Percentiles rank a stretch among this genome's conserved stretches.
phyloP scores from a whole-genome alignment of 2,329 filamentous ascomycete genomes.

The Fusarium coffeatum region DNA sequence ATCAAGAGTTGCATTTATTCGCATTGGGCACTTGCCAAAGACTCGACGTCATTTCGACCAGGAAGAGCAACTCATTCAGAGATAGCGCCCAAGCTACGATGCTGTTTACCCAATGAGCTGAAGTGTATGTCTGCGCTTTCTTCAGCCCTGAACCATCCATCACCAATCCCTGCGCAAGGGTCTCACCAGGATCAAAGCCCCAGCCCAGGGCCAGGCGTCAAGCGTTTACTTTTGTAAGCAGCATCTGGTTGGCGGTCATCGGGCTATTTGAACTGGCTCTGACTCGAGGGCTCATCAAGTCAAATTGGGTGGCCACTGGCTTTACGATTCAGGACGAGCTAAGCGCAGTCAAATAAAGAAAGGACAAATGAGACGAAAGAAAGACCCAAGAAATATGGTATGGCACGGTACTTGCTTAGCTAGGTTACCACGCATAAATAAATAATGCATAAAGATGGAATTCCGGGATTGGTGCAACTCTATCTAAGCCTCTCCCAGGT shows the following conservation, averaged over 20 bases:
- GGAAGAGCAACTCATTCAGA: conserved; percentile 13
- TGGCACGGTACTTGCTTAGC: not conserved
- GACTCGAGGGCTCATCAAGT: conserved; percentile 23
- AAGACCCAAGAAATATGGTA: not conserved
- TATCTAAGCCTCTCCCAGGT: conserved; percentile 32
- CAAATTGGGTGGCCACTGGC: conserved; percentile 35
- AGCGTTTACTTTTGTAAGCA: conserved; percentile 16
- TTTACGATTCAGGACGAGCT: conserved; percentile 27
- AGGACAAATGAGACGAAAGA: not conserved
- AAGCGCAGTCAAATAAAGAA: conserved; percentile 4
- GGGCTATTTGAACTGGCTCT: conserved; percentile 31
- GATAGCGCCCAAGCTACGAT: conserved; percentile 14
- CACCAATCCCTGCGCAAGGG: conserved; percentile 24
- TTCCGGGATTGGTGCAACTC: conserved; percentile 20
- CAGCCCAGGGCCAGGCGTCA: conserved; percentile 17
- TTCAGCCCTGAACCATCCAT: conserved; percentile 14
- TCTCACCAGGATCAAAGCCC: conserved; percentile 20
- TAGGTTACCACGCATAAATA: conserved; percentile 5
- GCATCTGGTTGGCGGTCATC: conserved; percentile 23
- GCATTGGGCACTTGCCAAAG: conserved; percentile 15
- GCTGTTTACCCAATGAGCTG: conserved; percentile 33
- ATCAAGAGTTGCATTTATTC: not conserved
- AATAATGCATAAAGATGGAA: conserved; percentile 8
- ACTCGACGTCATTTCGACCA: conserved; percentile 32
- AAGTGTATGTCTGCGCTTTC: conserved; percentile 10